Percentiles rank a stretch among this genome's conserved stretches.
Evolutionary conservation across 176 grass and related monocot species (phyloP).

Genomic region (Echinochloa phyllopogon): DNA sequence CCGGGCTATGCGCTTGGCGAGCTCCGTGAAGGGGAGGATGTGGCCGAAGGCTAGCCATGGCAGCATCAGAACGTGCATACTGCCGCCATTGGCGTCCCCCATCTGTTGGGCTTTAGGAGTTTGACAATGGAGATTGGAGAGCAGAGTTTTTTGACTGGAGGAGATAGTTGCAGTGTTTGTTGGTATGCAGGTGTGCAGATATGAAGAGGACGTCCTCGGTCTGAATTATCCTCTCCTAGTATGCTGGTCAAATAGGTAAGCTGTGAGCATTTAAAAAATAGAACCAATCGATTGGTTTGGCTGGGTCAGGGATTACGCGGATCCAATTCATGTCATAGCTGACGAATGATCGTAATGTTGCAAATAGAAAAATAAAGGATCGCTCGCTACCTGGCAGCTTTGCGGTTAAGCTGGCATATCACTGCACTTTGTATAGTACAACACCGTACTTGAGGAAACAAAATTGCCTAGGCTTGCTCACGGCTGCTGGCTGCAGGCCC

Average conservation of each 20-base stretch:
- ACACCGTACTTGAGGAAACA: no score
- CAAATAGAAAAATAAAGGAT: background rate
- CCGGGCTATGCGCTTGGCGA: slow-evolving; percentile 58
- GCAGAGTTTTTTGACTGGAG: slow-evolving; percentile 12
- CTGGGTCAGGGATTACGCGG: background rate
- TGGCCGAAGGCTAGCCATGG: slow-evolving; percentile 88
- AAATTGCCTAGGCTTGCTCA: background rate
- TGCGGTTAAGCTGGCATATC: background rate
- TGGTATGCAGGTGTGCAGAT: background rate
- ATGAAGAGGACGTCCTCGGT: background rate
- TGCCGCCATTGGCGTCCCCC: background rate
- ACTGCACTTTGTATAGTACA: background rate
- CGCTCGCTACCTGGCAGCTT: background rate
- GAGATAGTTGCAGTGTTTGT: background rate
- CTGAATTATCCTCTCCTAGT: background rate
- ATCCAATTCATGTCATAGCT: background rate
- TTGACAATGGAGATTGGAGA: background rate
- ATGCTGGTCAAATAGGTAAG: background rate
- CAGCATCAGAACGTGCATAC: slow-evolving; percentile 61
- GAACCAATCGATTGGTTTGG: background rate
- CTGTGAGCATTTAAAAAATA: background rate
- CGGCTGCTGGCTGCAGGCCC: no score
- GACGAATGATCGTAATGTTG: background rate
- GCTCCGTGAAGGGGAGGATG: slow-evolving; percentile 57
- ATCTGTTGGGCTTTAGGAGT: background rate